phyloP scores from a whole-genome alignment of 2,329 filamentous ascomycete genomes.

The Fusarium lateritium region DNA sequence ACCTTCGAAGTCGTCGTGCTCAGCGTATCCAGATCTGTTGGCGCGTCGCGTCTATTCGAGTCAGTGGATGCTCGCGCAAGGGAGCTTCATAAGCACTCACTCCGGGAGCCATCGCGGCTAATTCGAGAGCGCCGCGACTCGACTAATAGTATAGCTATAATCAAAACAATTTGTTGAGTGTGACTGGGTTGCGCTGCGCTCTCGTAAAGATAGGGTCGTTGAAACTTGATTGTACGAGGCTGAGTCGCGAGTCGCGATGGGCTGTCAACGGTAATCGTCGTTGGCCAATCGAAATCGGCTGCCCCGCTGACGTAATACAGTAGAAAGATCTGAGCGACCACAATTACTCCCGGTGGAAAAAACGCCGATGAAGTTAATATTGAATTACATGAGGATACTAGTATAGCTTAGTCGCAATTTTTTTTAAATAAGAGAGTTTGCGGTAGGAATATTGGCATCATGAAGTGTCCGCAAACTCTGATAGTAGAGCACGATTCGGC shows the following conservation, averaged over 20 bases:
- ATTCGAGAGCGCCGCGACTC: conserved; percentile 10
- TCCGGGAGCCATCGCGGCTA: conserved; percentile 58
- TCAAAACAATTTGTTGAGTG: not conserved
- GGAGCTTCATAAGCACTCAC: conserved; percentile 48
- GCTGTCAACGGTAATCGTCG: conserved; percentile 18
- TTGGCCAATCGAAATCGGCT: conserved; percentile 42
- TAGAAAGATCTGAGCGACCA: not conserved
- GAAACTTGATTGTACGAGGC: conserved; percentile 39
- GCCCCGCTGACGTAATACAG: conserved; percentile 46
- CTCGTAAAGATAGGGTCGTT: conserved; percentile 14
- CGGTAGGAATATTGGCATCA: no score
- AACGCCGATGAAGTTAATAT: no score
- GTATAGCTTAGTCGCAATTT: not conserved
- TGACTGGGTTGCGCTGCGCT: conserved; percentile 23
- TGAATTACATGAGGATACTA: not conserved
- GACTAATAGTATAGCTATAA: conserved; percentile 5
- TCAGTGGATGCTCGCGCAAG: conserved; percentile 33
- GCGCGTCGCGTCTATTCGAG: conserved; percentile 67
- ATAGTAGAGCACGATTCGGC: no score
- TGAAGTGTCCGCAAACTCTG: not conserved
- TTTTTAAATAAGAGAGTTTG: not conserved
- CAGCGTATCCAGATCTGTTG: conserved; percentile 68
- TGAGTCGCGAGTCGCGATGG: conserved; percentile 46
- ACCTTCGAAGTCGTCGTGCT: conserved; percentile 75
- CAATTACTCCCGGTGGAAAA: not conserved